phyloP scores from a whole-genome alignment of 2,329 filamentous ascomycete species.

The Epichloe festucae region DNA sequence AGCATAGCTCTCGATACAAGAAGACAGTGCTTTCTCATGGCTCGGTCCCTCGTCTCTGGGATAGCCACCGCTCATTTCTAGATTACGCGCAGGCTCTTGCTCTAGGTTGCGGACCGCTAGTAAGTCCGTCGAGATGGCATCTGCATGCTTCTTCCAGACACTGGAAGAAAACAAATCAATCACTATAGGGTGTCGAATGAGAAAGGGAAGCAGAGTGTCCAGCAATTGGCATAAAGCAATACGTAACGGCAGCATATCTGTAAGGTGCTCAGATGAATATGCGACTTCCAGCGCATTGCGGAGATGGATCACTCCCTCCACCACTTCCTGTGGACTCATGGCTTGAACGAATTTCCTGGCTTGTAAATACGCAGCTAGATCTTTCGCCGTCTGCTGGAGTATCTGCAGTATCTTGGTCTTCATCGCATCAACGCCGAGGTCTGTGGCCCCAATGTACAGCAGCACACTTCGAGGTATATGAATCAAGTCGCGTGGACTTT shows the following conservation, averaged over 20 bases:
- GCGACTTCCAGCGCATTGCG: constrained; percentile 18
- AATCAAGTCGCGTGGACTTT: constrained; percentile 13
- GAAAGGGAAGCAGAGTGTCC: constrained; percentile 12
- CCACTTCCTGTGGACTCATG: constrained; percentile 11
- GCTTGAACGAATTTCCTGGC: constrained; percentile 6
- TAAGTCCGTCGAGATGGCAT: constrained; percentile 15
- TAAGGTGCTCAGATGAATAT: constrained; percentile 10
- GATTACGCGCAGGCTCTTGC: neutral
- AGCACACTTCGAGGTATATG: constrained; percentile 21
- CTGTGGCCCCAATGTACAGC: constrained; percentile 19
- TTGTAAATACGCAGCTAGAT: constrained; percentile 12
- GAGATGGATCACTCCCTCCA: constrained; percentile 14
- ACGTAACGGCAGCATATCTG: constrained; percentile 19
- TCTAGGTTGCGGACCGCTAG: constrained; percentile 4
- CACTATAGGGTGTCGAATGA: constrained; percentile 14
- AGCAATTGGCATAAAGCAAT: constrained; percentile 19
- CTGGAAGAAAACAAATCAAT: constrained; percentile 12
- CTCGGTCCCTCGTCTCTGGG: neutral
- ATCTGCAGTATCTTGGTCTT: constrained; percentile 14
- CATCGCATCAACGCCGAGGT: constrained; percentile 17
- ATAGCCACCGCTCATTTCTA: neutral
- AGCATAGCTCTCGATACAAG: neutral
- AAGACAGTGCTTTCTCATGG: neutral
- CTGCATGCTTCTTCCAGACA: constrained; percentile 13
- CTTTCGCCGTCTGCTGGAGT: constrained; percentile 14